These are phyloP conservation scores for Cystobasidium onofrii DNA, from an alignment of 768 basidiomycete species.

Conservation along the genomic window DNA sequence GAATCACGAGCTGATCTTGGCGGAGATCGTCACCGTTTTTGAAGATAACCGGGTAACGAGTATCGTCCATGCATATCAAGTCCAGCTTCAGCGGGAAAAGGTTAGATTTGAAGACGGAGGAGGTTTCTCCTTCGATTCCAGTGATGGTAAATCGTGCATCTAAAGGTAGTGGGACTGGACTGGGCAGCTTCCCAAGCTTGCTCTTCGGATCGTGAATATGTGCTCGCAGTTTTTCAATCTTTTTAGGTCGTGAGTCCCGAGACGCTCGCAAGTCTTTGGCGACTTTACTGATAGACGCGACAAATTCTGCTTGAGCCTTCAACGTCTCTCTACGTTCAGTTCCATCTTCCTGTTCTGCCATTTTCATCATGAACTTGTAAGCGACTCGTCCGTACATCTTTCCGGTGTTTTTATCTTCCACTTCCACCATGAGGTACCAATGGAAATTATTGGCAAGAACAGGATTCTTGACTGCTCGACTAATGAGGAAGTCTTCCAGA, in stretches of 20 bases:
- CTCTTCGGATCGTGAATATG: constrained; percentile 78
- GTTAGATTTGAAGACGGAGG: constrained; percentile 94
- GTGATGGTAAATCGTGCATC: constrained; percentile 76
- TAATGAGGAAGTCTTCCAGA: constrained; percentile 81
- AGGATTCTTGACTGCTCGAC: constrained; percentile 69
- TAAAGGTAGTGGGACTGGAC: constrained; percentile 73
- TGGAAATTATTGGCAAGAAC: constrained; percentile 84
- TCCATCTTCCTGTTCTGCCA: constrained; percentile 73
- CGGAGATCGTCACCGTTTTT: constrained; percentile 98
- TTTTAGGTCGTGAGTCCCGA: constrained; percentile 90
- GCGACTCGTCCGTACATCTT: constrained; percentile 91
- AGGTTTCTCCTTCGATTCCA: constrained; percentile 83
- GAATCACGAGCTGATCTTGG: constrained; percentile 95
- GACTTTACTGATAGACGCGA: constrained; percentile 73
- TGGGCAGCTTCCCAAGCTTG: constrained; percentile 62
- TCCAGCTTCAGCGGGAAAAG: constrained; percentile 82
- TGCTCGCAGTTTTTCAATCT: constrained; percentile 88
- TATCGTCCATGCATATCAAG: constrained; percentile 69
- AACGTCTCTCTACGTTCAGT: constrained; percentile 76
- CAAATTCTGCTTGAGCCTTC: constrained; percentile 79
- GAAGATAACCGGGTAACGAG: constrained; percentile 78
- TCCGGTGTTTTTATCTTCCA: constrained; percentile 73
- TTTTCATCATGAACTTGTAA: constrained; percentile 78
- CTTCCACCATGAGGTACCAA: constrained; percentile 95
- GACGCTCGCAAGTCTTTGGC: constrained; percentile 79